Evolutionary conservation across 1,284 basidiomycete species (phyloP).

Genomic region (Marasmius fiardii): DNA sequence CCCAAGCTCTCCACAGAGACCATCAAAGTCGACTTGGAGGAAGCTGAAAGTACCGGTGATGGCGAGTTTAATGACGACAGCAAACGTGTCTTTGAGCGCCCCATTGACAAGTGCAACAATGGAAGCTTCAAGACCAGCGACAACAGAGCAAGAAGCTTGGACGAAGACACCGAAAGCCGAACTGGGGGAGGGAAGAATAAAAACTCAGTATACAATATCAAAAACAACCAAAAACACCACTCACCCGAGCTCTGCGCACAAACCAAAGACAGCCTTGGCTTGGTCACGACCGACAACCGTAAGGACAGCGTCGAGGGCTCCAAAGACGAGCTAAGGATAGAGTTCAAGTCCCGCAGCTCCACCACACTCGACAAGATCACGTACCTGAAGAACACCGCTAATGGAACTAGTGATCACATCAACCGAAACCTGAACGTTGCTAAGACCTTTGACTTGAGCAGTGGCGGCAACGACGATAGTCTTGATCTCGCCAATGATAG

Average conservation of each 20-base stretch:
- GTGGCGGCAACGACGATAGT: neutral
- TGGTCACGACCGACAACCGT: neutral
- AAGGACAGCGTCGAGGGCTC: neutral
- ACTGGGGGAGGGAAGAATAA: neutral
- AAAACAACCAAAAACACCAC: neutral
- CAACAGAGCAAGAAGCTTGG: neutral
- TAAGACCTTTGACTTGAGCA: neutral
- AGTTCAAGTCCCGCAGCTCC: neutral
- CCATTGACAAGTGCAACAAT: neutral
- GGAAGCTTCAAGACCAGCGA: neutral
- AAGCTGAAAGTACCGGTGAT: neutral
- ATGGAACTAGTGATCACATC: neutral
- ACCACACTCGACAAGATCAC: neutral
- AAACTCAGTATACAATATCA: neutral
- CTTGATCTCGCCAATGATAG: neutral
- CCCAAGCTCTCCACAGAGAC: neutral
- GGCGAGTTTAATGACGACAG: neutral
- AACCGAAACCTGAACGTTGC: neutral
- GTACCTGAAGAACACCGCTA: neutral
- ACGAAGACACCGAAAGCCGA: neutral
- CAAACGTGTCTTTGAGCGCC: neutral
- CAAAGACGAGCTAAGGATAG: neutral
- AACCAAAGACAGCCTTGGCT: neutral
- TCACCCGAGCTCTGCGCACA: slow-evolving; percentile 1
- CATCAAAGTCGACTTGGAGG: neutral